phyloP scores from a whole-genome alignment of 1,284 basidiomycete species.

The Ceratobasidium sp. region DNA sequence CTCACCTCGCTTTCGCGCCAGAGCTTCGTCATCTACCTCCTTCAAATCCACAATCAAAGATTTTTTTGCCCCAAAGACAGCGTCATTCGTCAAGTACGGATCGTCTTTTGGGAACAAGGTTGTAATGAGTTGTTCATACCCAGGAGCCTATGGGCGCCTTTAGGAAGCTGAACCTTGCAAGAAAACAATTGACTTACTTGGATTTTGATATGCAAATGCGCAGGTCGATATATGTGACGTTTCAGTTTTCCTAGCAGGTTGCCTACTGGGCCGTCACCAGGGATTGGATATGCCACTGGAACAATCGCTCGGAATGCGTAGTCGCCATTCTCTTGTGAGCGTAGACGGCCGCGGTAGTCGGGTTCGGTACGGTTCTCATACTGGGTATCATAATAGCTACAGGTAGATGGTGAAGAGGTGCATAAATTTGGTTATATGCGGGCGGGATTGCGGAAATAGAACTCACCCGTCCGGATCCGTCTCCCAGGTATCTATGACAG shows the following conservation, averaged over 20 bases:
- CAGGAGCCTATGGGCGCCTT: slow-evolving; percentile 62
- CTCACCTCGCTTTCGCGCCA: slow-evolving; percentile 78
- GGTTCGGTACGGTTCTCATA: slow-evolving; percentile 72
- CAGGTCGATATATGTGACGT: slow-evolving; percentile 84
- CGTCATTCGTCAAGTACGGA: slow-evolving; percentile 74
- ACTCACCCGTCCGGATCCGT: slow-evolving; percentile 69
- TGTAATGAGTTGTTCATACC: slow-evolving; percentile 80
- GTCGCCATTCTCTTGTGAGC: slow-evolving; percentile 72
- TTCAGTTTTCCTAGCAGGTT: slow-evolving; percentile 70
- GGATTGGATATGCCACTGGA: slow-evolving; percentile 85
- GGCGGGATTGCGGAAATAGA: background rate
- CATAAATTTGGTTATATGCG: slow-evolving; percentile 27
- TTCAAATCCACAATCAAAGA: slow-evolving; percentile 65
- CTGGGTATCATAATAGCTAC: slow-evolving; percentile 75
- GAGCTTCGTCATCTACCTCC: slow-evolving; percentile 55
- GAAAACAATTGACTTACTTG: slow-evolving; percentile 54
- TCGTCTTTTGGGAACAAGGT: slow-evolving; percentile 83
- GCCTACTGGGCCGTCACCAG: slow-evolving; percentile 84
- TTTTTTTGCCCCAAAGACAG: slow-evolving; percentile 84
- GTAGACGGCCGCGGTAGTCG: slow-evolving; percentile 83
- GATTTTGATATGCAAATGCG: slow-evolving; percentile 83
- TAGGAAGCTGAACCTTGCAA: background rate
- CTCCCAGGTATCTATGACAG: slow-evolving; percentile 88
- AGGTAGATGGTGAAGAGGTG: background rate
- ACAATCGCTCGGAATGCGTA: slow-evolving; percentile 83